Base-by-base conservation (phyloP, 768 basidiomycete species). In the Mycena chlorophos region DNA sequence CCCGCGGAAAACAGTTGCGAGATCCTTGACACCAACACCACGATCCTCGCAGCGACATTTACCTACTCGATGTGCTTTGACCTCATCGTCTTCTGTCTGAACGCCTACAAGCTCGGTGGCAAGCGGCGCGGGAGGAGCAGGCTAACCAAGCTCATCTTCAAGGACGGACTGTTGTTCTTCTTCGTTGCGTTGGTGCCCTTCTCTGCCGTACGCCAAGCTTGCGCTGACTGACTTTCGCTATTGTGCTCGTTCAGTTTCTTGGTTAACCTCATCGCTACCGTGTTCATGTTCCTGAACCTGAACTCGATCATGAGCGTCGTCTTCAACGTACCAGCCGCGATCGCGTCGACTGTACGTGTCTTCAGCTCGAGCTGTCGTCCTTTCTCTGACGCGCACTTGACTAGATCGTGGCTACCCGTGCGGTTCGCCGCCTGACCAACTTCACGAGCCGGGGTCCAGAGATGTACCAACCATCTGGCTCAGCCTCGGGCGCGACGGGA, bases 41-140 rank as follows among this genome's bases (percentile, higher is more conserved):
- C 67, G 8, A 69, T 88, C 49, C 77, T 89, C 28, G 84, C 85
- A 4, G 83, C 84, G 2, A 85, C 85, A 3, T 89, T 88, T 68
- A 85, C 88, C 28, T 89, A 89, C 62, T 83, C 87, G 27, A 90
- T 89, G 88, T 74, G 75, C 64, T 88, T 89, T 65, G 88, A 89
- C 65, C 71, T 87, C 20, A 55, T 78, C 26, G 85, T 88, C 34
- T 75, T 89, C 42, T 56, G 73, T 23, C 69, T 89, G 60, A 87
- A 81, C 31, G 80, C 77, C 13, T 83, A 79, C 69, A 88, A 86
- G 65, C 77, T 89, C 22, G 58, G 74, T 8, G 67, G 72, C 1
- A 51, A 66, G 12, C 57, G 60, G 31, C 61, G 40, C 57, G 71
- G 67, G 19, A 66, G 70, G 31, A 81, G 77, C 61, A 76, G 75